A percentile compares a stretch with the other conserved stretches of the same genome.
Evolutionary conservation across 352 stramenopile genomes (phyloP).

Genomic region (Phytophthora tentaculata): DNA sequence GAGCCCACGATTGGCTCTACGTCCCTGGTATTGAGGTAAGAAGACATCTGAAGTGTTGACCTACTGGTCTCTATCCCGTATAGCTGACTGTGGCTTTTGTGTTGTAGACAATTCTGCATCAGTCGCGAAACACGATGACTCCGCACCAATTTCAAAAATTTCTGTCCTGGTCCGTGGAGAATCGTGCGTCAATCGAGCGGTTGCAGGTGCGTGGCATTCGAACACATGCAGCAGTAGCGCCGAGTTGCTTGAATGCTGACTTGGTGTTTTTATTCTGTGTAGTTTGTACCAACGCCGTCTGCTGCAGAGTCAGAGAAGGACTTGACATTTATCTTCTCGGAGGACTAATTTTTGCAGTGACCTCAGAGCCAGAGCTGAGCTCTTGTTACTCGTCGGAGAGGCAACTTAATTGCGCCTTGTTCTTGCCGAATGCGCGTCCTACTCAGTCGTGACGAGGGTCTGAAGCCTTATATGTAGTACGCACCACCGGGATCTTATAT

Average conservation of each 20-base stretch:
- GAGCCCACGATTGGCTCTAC: slow-evolving; percentile 87
- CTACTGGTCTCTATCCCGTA: not conserved
- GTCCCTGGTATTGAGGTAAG: slow-evolving; percentile 83
- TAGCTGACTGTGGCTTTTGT: slow-evolving; percentile 7
- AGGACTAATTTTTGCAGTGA: slow-evolving; percentile 72
- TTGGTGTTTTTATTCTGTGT: slow-evolving; percentile 4
- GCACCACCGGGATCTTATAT: slow-evolving; percentile 9
- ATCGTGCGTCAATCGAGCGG: slow-evolving; percentile 71
- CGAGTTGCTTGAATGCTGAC: slow-evolving; percentile 11
- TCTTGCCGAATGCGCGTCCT: too few relatives aligned
- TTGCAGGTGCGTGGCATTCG: slow-evolving; percentile 51
- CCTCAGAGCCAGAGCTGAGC: too few relatives aligned
- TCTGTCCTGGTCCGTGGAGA: slow-evolving; percentile 80
- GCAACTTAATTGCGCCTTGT: too few relatives aligned
- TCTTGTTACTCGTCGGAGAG: too few relatives aligned
- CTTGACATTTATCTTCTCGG: slow-evolving; percentile 80
- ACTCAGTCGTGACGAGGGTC: too few relatives aligned
- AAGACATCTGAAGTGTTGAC: not conserved
- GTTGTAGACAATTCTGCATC: slow-evolving; percentile 72
- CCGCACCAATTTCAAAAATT: slow-evolving; percentile 86
- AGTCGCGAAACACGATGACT: slow-evolving; percentile 82
- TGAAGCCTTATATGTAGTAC: not conserved
- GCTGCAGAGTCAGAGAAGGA: slow-evolving; percentile 49
- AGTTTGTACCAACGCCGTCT: slow-evolving; percentile 57
- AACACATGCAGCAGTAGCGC: too few relatives aligned